Percentiles rank a stretch among this genome's conserved stretches.
phyloP scores from a whole-genome alignment of 306 rosid genomes.

The Corylus americana region DNA sequence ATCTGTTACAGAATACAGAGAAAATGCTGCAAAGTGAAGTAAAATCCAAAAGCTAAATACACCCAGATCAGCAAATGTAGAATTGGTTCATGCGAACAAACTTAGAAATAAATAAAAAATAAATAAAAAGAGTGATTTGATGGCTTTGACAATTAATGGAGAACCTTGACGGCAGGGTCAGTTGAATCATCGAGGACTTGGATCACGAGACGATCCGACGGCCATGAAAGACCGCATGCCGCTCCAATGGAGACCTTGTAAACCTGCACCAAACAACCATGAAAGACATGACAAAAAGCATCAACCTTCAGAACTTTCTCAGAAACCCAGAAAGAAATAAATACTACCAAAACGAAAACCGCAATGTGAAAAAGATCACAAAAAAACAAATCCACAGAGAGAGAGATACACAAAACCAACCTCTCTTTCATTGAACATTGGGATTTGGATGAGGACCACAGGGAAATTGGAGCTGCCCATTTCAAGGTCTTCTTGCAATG shows the following conservation, averaged over 20 bases:
- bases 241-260: conserved; percentile 98
- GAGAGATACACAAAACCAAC: conserved; percentile 30
- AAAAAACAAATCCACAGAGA: not conserved
- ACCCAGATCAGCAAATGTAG: not conserved
- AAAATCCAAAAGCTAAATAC: not conserved
- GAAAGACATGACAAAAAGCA: not conserved
- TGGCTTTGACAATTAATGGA: not conserved
- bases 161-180: conserved; percentile 83
- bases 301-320: conserved; percentile 14
- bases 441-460: conserved; percentile 87
- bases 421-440: conserved; percentile 97
- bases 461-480: conserved; percentile 81
- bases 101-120: too few relatives aligned
- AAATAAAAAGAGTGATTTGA: not conserved
- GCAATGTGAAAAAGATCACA: not conserved
- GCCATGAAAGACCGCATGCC: conserved; percentile 97
- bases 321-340: conserved; percentile 10
- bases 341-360: not conserved
- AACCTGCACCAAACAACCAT: conserved; percentile 50
- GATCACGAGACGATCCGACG: conserved; percentile 92
- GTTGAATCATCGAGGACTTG: conserved; percentile 98
- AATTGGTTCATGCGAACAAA: not conserved
- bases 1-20: not conserved
- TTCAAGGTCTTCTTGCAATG: conserved; percentile 74
- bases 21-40: not conserved